Percentiles rank a stretch among this genome's conserved stretches.
Evolutionary conservation across 1,139 yeast genomes (phyloP).

Genomic region (Debaryomyces nepalensis): DNA sequence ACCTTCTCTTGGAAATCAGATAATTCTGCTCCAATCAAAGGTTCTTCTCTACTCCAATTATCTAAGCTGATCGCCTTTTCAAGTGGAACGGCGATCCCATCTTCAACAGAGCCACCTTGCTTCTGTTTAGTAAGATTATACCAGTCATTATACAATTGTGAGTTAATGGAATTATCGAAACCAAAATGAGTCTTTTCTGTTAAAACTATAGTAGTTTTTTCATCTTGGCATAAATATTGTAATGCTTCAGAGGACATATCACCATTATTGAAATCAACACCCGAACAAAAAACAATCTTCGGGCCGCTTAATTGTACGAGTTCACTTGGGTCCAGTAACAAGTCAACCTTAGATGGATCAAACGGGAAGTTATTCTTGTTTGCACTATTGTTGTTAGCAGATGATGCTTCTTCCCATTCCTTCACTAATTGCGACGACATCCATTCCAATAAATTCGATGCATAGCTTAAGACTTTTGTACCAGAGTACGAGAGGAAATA

Average conservation of each 20-base stretch:
- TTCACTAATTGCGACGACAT: slow-evolving; percentile 81
- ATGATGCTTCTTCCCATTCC: slow-evolving; percentile 68
- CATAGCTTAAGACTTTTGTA: slow-evolving; percentile 76
- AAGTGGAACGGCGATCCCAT: slow-evolving; percentile 62
- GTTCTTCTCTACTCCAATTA: slow-evolving; percentile 50
- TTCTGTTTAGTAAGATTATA: slow-evolving; percentile 40
- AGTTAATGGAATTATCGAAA: slow-evolving; percentile 31
- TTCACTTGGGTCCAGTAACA: slow-evolving; percentile 61
- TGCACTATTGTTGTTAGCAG: slow-evolving; percentile 25
- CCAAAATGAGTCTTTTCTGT: slow-evolving; percentile 62
- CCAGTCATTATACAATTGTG: slow-evolving; percentile 63
- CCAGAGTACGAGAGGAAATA: slow-evolving; percentile 79
- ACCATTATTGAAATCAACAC: slow-evolving; percentile 69
- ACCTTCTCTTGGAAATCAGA: slow-evolving; percentile 51
- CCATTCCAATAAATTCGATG: slow-evolving; percentile 93
- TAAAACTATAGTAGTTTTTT: slow-evolving; percentile 68
- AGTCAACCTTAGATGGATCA: slow-evolving; percentile 65
- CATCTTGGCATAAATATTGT: slow-evolving; percentile 61
- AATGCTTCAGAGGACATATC: slow-evolving; percentile 64
- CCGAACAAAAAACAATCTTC: slow-evolving; percentile 81
- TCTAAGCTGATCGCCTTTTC: slow-evolving; percentile 41
- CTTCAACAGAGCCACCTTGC: slow-evolving; percentile 49
- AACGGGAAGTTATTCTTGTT: slow-evolving; percentile 72
- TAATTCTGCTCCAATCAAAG: slow-evolving; percentile 54
- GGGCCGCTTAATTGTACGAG: slow-evolving; percentile 65